A percentile compares a stretch with the other conserved stretches of the same genome.
Conservation (phyloP, 2,329 filamentous ascomycete genomes). For the Rhytidhysteron rufulum region DNA sequence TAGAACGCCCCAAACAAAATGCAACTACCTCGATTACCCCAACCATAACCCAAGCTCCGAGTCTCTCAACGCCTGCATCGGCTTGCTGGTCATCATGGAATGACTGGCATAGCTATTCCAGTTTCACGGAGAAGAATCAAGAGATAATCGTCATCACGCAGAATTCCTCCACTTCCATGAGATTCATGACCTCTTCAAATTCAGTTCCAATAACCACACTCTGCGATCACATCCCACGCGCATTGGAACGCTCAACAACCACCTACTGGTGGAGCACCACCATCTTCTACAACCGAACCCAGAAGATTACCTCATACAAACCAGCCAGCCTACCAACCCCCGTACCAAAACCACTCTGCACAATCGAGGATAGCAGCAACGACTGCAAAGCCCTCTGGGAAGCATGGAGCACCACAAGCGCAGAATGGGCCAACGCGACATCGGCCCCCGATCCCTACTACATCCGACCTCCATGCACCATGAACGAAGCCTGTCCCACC, state of each 20-base stretch:
- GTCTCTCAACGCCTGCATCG: neutral
- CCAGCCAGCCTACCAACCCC: neutral
- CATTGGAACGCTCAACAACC: neutral
- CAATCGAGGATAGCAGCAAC: neutral
- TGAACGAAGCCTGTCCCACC: neutral
- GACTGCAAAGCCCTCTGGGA: neutral
- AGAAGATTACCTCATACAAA: neutral
- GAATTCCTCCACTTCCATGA: neutral
- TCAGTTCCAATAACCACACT: neutral
- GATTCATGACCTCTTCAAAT: neutral
- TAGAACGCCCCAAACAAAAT: too few relatives aligned
- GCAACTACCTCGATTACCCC: too few relatives aligned
- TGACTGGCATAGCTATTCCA: neutral
- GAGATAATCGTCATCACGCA: neutral
- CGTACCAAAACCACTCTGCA: neutral
- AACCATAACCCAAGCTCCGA: too few relatives aligned
- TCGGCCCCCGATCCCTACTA: too few relatives aligned
- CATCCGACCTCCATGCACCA: neutral
- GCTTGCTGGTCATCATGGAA: neutral
- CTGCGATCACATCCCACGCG: neutral
- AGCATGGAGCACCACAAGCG: neutral
- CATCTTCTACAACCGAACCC: neutral
- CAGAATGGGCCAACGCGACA: neutral
- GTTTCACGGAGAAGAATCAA: neutral
- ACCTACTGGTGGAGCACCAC: neutral